A percentile compares a stretch with the other conserved stretches of the same genome.
phyloP scores from a whole-genome alignment of 352 stramenopile species.

The Phytophthora melonis region DNA sequence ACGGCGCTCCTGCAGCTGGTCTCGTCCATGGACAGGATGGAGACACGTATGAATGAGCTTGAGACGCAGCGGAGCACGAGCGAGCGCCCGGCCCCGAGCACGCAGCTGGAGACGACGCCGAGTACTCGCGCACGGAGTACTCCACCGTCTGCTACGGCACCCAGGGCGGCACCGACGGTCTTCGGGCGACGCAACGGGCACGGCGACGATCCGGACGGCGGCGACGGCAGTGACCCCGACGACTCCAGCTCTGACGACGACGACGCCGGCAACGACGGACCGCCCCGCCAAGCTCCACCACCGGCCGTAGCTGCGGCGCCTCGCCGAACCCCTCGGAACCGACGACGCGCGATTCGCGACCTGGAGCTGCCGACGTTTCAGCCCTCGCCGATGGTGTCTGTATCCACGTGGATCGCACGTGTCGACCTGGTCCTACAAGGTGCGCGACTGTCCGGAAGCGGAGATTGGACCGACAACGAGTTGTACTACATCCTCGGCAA shows the following conservation, averaged over 20 bases:
- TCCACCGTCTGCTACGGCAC: not conserved
- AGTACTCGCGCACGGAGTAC: not conserved
- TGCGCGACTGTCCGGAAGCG: not conserved
- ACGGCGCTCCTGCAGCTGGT: not conserved
- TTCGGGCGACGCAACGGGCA: not conserved
- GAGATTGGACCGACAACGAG: not conserved
- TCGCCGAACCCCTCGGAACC: not conserved
- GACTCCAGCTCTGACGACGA: not conserved
- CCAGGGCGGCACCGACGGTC: not conserved
- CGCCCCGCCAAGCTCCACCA: not conserved
- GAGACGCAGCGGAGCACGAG: not conserved
- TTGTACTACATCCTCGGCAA: constrained; percentile 9
- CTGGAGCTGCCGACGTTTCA: not conserved
- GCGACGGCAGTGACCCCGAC: not conserved
- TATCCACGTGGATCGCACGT: constrained; percentile 1
- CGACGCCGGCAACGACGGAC: not conserved
- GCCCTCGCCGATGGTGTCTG: not conserved
- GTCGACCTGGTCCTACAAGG: not conserved
- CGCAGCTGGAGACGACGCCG: not conserved
- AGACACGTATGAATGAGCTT: not conserved
- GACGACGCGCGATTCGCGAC: not conserved
- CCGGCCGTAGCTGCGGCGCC: not conserved
- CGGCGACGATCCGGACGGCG: not conserved
- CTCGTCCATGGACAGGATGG: not conserved
- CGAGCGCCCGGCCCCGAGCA: not conserved